Evolutionary conservation across 768 basidiomycete species (phyloP).

Genomic region (Podaxis sp.): DNA sequence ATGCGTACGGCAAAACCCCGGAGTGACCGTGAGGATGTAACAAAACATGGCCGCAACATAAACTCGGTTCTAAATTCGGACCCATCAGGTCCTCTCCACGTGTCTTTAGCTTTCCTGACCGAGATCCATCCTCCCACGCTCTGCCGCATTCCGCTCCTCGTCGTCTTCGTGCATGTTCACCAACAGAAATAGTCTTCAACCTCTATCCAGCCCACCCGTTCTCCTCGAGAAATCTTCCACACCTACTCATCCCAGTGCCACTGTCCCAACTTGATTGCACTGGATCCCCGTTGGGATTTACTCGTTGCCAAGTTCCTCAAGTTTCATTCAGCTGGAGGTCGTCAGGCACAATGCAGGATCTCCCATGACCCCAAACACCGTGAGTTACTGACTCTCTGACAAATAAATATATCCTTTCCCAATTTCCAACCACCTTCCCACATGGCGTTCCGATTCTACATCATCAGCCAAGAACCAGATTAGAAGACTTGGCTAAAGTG

Average conservation of each 20-base stretch:
- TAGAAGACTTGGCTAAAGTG: not conserved
- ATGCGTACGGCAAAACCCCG: slow-evolving; percentile 10
- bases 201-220: not conserved
- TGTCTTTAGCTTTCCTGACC: slow-evolving; percentile 4
- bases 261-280: not conserved
- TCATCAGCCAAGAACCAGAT: not conserved
- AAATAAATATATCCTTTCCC: not conserved
- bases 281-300: not conserved
- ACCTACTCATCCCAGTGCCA: not conserved
- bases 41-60: slow-evolving; percentile 11
- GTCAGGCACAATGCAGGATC: slow-evolving; percentile 1
- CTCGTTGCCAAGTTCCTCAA: not conserved
- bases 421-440: not conserved
- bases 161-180: not conserved
- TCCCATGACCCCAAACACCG: slow-evolving; percentile 6
- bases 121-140: slow-evolving; percentile 6
- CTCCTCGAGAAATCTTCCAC: not conserved
- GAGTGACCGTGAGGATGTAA: slow-evolving; percentile 13
- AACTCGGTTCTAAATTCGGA: slow-evolving; percentile 7
- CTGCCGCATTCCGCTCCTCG: not conserved
- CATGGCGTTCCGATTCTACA: not conserved
- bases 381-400: not conserved
- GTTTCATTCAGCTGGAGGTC: not conserved
- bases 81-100: slow-evolving; percentile 8
- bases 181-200: not conserved